phyloP scores from a whole-genome alignment of 192 early-diverging fungal species.

The Coemansia umbellata region DNA sequence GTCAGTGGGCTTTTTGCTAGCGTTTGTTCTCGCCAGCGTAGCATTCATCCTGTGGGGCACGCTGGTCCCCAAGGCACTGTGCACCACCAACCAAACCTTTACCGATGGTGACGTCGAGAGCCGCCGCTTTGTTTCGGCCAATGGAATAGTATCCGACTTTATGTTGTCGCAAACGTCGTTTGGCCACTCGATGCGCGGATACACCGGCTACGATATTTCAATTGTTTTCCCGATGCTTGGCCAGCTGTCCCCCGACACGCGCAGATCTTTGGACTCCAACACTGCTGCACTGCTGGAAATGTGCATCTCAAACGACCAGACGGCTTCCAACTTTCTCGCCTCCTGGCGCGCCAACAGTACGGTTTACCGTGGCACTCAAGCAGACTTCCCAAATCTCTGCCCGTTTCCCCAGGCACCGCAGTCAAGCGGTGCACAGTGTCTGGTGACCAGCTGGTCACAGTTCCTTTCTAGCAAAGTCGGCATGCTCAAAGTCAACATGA shows the following conservation, averaged over 20 bases:
- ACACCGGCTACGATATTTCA: constrained; percentile 42
- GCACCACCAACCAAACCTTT: constrained; percentile 47
- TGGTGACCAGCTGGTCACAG: constrained; percentile 21
- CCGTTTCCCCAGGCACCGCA: constrained; percentile 50
- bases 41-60: constrained; percentile 50
- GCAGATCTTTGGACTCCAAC: background rate
- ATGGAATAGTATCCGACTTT: constrained; percentile 50
- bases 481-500: constrained; percentile 27
- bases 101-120: constrained; percentile 17
- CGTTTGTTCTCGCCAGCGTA: constrained; percentile 45
- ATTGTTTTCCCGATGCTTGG: constrained; percentile 39
- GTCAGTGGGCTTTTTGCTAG: constrained; percentile 36
- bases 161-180: constrained; percentile 26
- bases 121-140: constrained; percentile 40
- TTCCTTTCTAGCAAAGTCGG: constrained; percentile 34
- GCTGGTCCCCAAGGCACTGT: constrained; percentile 43
- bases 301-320: constrained; percentile 17
- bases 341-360: constrained; percentile 28
- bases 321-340: constrained; percentile 17
- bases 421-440: constrained; percentile 29
- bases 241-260: constrained; percentile 15
- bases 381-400: constrained; percentile 23
- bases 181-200: constrained; percentile 37
- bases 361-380: constrained; percentile 11
- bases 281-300: constrained; percentile 12